Percentiles rank a stretch among this genome's conserved stretches.
Evolutionary conservation across 495 filamentous ascomycete genomes (phyloP).

Genomic region (Daldinia grandis): DNA sequence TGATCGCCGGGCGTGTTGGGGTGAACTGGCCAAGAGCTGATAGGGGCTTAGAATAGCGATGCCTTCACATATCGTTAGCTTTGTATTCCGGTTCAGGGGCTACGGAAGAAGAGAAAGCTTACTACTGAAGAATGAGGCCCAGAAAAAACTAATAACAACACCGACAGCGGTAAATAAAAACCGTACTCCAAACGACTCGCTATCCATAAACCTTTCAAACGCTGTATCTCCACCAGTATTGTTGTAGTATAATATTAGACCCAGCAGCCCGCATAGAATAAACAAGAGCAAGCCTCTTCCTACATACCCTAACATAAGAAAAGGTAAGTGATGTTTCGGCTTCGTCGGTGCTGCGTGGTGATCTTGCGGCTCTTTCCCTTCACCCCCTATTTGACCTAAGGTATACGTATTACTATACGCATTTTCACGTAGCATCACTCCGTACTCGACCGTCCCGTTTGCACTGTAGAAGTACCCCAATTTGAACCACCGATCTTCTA

Average conservation of each 20-base stretch:
- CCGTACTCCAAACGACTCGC: slow-evolving; percentile 53
- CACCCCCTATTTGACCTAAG: background rate
- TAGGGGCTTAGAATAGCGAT: slow-evolving; percentile 45
- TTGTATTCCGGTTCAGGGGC: background rate
- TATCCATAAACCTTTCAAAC: slow-evolving; percentile 58
- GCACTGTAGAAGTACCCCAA: slow-evolving; percentile 46
- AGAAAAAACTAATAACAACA: slow-evolving; percentile 54
- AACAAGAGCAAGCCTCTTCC: slow-evolving; percentile 45
- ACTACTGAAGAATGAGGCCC: slow-evolving; percentile 51
- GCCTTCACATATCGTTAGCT: slow-evolving; percentile 20
- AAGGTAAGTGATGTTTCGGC: slow-evolving; percentile 43
- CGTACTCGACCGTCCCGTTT: slow-evolving; percentile 47
- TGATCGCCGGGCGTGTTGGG: slow-evolving; percentile 44
- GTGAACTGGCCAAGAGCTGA: slow-evolving; percentile 36
- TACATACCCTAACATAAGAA: slow-evolving; percentile 46
- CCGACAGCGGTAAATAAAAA: slow-evolving; percentile 55
- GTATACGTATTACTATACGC: background rate
- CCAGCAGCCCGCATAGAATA: slow-evolving; percentile 48
- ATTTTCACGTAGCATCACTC: slow-evolving; percentile 41
- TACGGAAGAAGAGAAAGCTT: slow-evolving; percentile 13
- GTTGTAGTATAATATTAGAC: slow-evolving; percentile 55
- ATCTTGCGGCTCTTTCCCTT: slow-evolving; percentile 20
- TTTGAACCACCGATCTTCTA: slow-evolving; percentile 46
- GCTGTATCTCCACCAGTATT: slow-evolving; percentile 46
- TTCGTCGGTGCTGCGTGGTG: slow-evolving; percentile 19